Evolutionary conservation across 768 basidiomycete genomes (phyloP), one percentile per base, ranked within the genome.

Genomic region (Daedaleopsis nitida): DNA sequence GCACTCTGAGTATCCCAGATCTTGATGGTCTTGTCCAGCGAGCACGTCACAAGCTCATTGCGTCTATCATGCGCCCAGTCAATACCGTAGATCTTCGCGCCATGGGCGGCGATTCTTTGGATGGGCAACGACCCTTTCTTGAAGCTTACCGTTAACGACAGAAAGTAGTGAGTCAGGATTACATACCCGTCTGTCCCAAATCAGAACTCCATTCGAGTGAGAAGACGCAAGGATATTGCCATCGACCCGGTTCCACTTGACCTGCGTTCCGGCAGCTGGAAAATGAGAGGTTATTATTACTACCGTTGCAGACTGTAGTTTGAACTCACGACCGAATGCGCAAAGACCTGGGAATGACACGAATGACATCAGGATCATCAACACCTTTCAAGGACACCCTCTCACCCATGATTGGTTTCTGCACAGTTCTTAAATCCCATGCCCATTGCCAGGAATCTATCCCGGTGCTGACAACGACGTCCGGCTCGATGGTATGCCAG

Each of bases 391-490:
- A 16, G 9, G 27, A 17, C 5, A 17, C 16, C 37, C 21, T 67
- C 73, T 60, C 27, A 83, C 83, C 91, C 71, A 90, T 86, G 17
- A 88, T 83, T 1, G 94, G 90, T 63, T 86, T 89, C 34, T 70
- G 64, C 0, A 68, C 57, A 0, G 69, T 67, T 12, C 86, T 80
- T 23, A 99, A 69, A 73, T 98, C 97, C 96, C 96, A 99, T 14
- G 88, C 86, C 87, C 93, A 92, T 19, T 98, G 74, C 87, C 96
- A 97, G 0, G 95, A 89, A 70, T 99, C 97, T 53, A 99, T 90
- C 0, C 92, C 90, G 0, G 90, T 94, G 50, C 95, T 96, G 2
- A 91, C 89, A 17, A 98, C 91, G 13, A 87, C 79, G 59, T 97
- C 87, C 5, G 91, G 89, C 67, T 95, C 88, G 5, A 83, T 82